Conservation (phyloP, 768 basidiomycete genomes). For the Lactarius vividus region DNA sequence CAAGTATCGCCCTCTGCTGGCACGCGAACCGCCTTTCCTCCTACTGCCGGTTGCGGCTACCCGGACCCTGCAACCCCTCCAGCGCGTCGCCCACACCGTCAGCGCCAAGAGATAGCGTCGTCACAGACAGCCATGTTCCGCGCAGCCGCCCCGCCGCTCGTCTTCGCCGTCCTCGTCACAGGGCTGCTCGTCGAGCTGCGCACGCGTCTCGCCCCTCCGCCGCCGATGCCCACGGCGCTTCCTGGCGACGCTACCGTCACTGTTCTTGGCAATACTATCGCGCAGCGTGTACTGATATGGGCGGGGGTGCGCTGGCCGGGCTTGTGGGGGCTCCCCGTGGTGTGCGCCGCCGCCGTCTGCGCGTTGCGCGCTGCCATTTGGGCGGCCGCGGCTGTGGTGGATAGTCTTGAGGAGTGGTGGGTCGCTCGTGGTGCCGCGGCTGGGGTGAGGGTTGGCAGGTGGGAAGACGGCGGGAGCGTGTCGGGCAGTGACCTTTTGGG, state of each 20-base stretch:
- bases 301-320: conserved; percentile 20
- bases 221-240: not conserved
- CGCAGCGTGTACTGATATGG: conserved; percentile 20
- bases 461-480: conserved; percentile 21
- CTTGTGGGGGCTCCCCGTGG: conserved; percentile 12
- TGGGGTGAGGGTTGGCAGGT: conserved; percentile 18
- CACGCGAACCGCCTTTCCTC: too few species aligned
- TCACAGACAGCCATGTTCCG: conserved; percentile 9
- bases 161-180: conserved; percentile 16
- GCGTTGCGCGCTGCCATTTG: conserved; percentile 4
- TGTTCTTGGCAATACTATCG: not conserved
- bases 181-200: conserved; percentile 16
- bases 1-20: not conserved
- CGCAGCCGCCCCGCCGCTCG: conserved; percentile 5
- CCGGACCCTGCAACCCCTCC: not conserved
- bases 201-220: conserved; percentile 8
- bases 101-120: not conserved
- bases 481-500: conserved; percentile 16
- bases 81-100: not conserved
- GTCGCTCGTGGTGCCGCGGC: not conserved
- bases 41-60: not conserved
- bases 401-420: not conserved
- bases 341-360: conserved; percentile 4
- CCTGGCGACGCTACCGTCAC: not conserved
- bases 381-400: not conserved